Evolutionary conservation across 2,329 filamentous ascomycete genomes (phyloP), one percentile per base, ranked within the genome.

Genomic region (Sodiomyces alkalinus): DNA sequence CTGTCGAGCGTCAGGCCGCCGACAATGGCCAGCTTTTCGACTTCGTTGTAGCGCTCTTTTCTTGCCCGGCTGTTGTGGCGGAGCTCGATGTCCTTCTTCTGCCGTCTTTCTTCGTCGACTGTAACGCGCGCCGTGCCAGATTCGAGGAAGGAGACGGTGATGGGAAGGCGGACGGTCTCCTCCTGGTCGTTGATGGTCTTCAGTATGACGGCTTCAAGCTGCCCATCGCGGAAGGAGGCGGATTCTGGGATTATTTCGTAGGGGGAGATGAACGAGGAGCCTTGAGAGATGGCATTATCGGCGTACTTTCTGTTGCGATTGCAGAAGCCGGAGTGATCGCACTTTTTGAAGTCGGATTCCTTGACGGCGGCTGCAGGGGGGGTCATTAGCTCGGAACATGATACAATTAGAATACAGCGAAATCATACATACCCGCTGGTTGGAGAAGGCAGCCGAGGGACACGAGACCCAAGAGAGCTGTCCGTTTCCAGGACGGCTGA

Each of bases 301-400:
- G 90, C 90, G 49, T 80, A 86, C 21, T 72, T 80, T 50, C 90
- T 75, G 57, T 96, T 96, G 39, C 90, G 80, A 51, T 85, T 90
- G 59, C 90, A 98, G 62, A 98, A 98, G 44, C 90, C 90, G 4
- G 87, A 90, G 51, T 98, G 87, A 41, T 80, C 62, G 60, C 90
- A 98, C 44, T 80, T 93, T 51, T 96, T 98, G 67, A 96, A 98
- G 52, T 92, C 86, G 45, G 93, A 75, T 49, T 93, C 80, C 59
- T 98, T 98, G 29, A 98, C 90, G 44, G 71, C 65, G 39, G 70
- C 85, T 92, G 41, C 17, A 33, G 32, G 14, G 6, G 7, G 32
- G n/a, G n/a, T 11, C 16, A 34, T 33, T 37, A 34, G 17, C 26
- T 26, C 28, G 24, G 23, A 6, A 27, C 4, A 26, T 17, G n/a